Base-by-base conservation (phyloP, 2,329 filamentous ascomycete species). In the Stachybotrys chartarum region DNA sequence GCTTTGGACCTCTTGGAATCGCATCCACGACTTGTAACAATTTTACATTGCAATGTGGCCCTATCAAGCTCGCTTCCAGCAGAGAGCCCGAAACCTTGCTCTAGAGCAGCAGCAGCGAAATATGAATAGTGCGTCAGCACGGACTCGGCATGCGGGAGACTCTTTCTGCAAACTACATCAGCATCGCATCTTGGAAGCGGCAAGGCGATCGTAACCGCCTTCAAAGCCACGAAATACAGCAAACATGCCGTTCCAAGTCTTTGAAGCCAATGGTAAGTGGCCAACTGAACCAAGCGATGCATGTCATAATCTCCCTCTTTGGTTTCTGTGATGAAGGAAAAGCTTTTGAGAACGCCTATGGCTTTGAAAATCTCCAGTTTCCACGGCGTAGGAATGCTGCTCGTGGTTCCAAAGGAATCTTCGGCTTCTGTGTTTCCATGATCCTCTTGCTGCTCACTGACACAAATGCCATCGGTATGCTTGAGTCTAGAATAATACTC, bases 271-370 rank as follows among this genome's bases (percentile, higher is more conserved):
- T 64, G 70, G 14, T 57, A 59, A 56, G 64, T 67, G 4, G 63
- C 62, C 12, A 71, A 35, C 35, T 59, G 63, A 24, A 72, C 65
- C 5, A 72, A 59, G 10, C 68, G 62, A 42, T 72, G 66, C 10
- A 72, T 68, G 50, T 69, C 66, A 32, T 62, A 64, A 14, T 55
- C 42, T 2, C 18, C 5, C 7, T 55, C 54, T 10, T 57, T 32
- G 1, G 60, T 65, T 32, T 68, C 46, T 3, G 54, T 58, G 18
- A 73, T 59, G 35, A 73, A 72, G 6, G 62, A 63, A 52, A 70
- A 71, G 8, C 56, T 64, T 42, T 62, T 60, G 1, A 70, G 55
- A 1, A 49, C 64, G 0, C 64, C 61, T 10, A 70, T 54, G 7
- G 64, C 66, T 30, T 68, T 59, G 1, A 59, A 56, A 18, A 58